Evolutionary conservation across 495 filamentous ascomycete genomes (phyloP).

Genomic region (Aspergillus panamensis): DNA sequence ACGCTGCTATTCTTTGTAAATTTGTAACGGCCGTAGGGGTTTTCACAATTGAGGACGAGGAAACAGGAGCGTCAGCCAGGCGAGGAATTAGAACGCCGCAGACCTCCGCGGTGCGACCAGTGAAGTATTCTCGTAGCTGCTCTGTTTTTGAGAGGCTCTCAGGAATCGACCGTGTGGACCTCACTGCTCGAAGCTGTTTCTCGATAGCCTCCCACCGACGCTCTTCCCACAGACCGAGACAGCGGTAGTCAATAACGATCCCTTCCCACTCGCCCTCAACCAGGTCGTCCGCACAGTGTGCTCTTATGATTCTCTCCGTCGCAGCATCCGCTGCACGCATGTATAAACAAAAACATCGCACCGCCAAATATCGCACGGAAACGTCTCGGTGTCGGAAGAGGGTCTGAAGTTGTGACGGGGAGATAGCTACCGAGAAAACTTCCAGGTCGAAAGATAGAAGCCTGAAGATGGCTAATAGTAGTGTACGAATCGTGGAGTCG

Average conservation of each 20-base stretch:
- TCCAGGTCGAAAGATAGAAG: conserved; percentile 70
- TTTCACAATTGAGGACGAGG: conserved; percentile 57
- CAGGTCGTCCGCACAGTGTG: conserved; percentile 57
- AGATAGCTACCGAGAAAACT: conserved; percentile 58
- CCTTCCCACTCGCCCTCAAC: conserved; percentile 74
- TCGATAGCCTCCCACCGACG: conserved; percentile 39
- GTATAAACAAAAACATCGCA: conserved; percentile 73
- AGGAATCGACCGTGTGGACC: conserved; percentile 22
- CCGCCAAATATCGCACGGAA: conserved; percentile 71
- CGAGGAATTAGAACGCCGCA: conserved; percentile 66
- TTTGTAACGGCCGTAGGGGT: conserved; percentile 71
- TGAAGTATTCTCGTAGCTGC: conserved; percentile 43
- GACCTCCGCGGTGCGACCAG: conserved; percentile 50
- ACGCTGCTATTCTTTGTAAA: conserved; percentile 59
- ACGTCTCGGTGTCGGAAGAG: conserved; percentile 60
- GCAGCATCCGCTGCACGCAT: conserved; percentile 77
- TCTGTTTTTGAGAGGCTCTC: conserved; percentile 31
- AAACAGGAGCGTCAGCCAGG: conserved; percentile 44
- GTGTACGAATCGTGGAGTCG: conserved; percentile 28
- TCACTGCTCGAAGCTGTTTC: conserved; percentile 22
- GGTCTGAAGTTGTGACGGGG: conserved; percentile 60
- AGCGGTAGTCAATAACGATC: conserved; percentile 73
- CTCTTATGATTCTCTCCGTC: conserved; percentile 62
- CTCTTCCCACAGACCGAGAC: conserved; percentile 79
- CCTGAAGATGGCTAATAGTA: conserved; percentile 69